Conservation (phyloP, 2,329 filamentous ascomycete genomes). For the Scytalidium sp. region DNA sequence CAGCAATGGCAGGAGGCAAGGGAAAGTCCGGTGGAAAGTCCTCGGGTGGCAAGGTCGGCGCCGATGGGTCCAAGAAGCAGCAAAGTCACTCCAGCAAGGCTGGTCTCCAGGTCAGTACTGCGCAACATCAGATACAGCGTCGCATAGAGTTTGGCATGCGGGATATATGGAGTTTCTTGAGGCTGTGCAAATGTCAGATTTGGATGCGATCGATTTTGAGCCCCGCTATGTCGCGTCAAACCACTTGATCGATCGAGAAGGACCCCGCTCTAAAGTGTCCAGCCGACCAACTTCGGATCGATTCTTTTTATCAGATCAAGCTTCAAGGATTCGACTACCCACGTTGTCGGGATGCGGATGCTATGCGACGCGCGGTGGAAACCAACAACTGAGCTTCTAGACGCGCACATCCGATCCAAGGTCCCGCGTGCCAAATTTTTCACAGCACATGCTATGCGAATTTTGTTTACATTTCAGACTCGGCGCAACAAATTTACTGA, state of each 20-base stretch:
- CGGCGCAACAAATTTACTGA: background rate
- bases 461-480: no score
- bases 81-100: slow-evolving; percentile 33
- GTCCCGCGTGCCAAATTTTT: background rate
- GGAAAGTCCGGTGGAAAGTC: slow-evolving; percentile 34
- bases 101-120: slow-evolving; percentile 32
- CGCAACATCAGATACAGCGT: slow-evolving; percentile 9
- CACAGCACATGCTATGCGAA: background rate
- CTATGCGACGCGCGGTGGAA: background rate
- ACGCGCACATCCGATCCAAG: background rate
- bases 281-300: background rate
- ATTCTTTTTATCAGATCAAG: background rate
- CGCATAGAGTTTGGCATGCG: background rate
- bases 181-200: background rate
- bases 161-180: background rate
- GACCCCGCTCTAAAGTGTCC: background rate
- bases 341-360: background rate
- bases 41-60: slow-evolving; percentile 32
- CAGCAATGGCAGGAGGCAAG: slow-evolving; percentile 31
- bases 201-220: slow-evolving; percentile 6
- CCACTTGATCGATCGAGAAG: background rate
- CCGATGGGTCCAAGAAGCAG: slow-evolving; percentile 31
- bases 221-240: slow-evolving; percentile 27
- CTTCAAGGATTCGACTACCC: background rate
- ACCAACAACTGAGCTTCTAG: background rate